phyloP scores from a whole-genome alignment of 768 basidiomycete species.

The Lactarius deliciosus region DNA sequence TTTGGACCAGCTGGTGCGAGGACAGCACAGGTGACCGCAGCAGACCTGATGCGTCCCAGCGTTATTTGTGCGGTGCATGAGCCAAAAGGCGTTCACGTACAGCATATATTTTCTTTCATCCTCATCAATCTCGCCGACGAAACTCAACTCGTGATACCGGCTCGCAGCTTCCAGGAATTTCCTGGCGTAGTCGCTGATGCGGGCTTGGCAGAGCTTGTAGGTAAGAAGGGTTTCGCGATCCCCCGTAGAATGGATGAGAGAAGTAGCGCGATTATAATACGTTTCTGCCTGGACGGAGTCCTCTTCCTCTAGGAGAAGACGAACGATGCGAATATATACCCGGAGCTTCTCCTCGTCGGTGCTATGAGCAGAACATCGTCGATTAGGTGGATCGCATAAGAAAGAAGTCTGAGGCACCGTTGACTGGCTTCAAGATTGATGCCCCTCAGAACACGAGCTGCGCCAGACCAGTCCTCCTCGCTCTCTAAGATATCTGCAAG shows the following conservation, averaged over 20 bases:
- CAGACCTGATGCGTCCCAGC: constrained; percentile 49
- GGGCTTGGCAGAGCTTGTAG: constrained; percentile 92
- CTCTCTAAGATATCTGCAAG: constrained; percentile 87
- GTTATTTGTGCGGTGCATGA: constrained; percentile 10
- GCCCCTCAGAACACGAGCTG: constrained; percentile 88
- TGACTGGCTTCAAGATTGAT: constrained; percentile 90
- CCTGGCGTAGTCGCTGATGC: constrained; percentile 88
- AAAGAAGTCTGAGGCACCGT: constrained; percentile 50
- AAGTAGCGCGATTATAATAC: constrained; percentile 93
- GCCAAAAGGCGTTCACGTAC: constrained; percentile 47
- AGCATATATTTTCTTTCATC: constrained; percentile 89
- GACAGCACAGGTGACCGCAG: constrained; percentile 94
- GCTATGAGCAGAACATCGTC: constrained; percentile 21
- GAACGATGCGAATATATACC: constrained; percentile 91
- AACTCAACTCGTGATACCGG: constrained; percentile 93
- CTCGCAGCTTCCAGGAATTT: constrained; percentile 94
- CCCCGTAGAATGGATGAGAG: constrained; percentile 75
- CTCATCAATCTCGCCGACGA: constrained; percentile 88
- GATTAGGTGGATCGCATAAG: neutral
- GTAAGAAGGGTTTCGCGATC: constrained; percentile 79
- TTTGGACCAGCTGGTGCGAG: constrained; percentile 97
- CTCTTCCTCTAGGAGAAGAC: constrained; percentile 92
- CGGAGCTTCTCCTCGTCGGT: constrained; percentile 82
- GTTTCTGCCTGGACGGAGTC: constrained; percentile 98
- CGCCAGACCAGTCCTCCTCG: constrained; percentile 92